phyloP scores from a whole-genome alignment of 1,139 yeast species.

The Saccharomyces hybrid region DNA sequence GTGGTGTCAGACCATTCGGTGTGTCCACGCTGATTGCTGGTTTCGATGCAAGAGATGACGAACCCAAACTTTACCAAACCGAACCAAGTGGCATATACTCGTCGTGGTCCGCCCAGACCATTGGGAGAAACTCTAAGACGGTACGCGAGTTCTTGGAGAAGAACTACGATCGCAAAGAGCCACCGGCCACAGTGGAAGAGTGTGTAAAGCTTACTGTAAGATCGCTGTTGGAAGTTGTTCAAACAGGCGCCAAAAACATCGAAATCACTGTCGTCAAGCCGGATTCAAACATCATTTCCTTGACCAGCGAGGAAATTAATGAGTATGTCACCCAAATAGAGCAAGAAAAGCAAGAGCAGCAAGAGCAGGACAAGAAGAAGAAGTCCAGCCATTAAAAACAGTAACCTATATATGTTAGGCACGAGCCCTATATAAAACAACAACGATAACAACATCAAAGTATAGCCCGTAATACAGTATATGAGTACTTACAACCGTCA shows the following conservation, averaged over 20 bases:
- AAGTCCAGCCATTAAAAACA: conserved; percentile 7
- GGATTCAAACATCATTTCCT: conserved; percentile 43
- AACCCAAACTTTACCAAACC: conserved; percentile 84
- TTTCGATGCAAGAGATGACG: conserved; percentile 75
- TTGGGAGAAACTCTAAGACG: conserved; percentile 91
- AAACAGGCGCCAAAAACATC: conserved; percentile 94
- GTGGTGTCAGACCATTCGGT: conserved; percentile 96
- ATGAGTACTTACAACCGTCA: neutral
- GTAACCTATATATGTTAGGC: neutral
- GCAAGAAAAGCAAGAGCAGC: conserved; percentile 65
- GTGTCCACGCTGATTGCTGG: conserved; percentile 94
- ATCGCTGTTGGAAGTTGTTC: conserved; percentile 89
- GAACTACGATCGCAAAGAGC: conserved; percentile 51
- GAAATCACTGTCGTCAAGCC: conserved; percentile 87
- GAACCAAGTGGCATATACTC: conserved; percentile 97
- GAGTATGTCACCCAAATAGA: conserved; percentile 77
- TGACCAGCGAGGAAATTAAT: conserved; percentile 68
- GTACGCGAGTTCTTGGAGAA: conserved; percentile 94
- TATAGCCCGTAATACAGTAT: neutral
- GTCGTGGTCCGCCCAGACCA: conserved; percentile 99
- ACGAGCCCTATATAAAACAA: neutral
- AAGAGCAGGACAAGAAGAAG: conserved; percentile 83
- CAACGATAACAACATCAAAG: neutral
- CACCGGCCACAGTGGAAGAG: conserved; percentile 61
- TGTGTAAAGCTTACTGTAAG: conserved; percentile 78